These are phyloP conservation scores for Verticillium albo-atrum DNA, from an alignment of 2,329 filamentous ascomycete species.

Conservation along the genomic window DNA sequence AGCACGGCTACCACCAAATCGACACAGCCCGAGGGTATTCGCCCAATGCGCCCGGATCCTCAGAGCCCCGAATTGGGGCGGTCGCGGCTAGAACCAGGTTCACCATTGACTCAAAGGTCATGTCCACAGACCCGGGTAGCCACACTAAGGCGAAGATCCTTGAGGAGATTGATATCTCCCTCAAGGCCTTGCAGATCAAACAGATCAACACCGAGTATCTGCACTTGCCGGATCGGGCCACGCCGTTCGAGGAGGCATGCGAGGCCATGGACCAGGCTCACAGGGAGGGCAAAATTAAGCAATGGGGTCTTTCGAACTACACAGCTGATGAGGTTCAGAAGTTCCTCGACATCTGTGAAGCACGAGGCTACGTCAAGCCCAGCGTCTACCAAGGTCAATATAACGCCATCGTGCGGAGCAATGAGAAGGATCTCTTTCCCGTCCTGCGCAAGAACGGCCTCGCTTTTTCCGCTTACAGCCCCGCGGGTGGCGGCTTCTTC, in stretches of 20 bases:
- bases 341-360: slow-evolving; percentile 36
- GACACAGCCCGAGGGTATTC: slow-evolving; percentile 29
- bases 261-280: slow-evolving; percentile 36
- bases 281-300: slow-evolving; percentile 35
- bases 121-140: slow-evolving; percentile 14
- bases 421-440: slow-evolving; percentile 37
- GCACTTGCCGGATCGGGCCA: slow-evolving; percentile 39
- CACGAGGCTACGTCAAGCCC: slow-evolving; percentile 34
- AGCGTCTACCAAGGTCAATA: slow-evolving; percentile 44
- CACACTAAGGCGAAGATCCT: slow-evolving; percentile 23
- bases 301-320: slow-evolving; percentile 43
- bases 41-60: slow-evolving; percentile 15
- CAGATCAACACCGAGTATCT: slow-evolving; percentile 32
- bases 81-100: slow-evolving; percentile 22
- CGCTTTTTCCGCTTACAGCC: slow-evolving; percentile 37
- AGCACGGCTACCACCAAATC: slow-evolving; percentile 20
- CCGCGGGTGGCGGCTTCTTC: slow-evolving; percentile 30
- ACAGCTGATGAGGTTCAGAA: slow-evolving; percentile 35
- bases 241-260: slow-evolving; percentile 33
- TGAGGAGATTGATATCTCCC: slow-evolving; percentile 23
- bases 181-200: slow-evolving; percentile 19
- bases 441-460: slow-evolving; percentile 35
- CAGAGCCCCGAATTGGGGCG: slow-evolving; percentile 24
- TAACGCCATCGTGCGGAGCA: slow-evolving; percentile 35
- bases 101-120: slow-evolving; percentile 30